Conservation (phyloP, 345 rosid genomes). For the Salix dunnii region DNA sequence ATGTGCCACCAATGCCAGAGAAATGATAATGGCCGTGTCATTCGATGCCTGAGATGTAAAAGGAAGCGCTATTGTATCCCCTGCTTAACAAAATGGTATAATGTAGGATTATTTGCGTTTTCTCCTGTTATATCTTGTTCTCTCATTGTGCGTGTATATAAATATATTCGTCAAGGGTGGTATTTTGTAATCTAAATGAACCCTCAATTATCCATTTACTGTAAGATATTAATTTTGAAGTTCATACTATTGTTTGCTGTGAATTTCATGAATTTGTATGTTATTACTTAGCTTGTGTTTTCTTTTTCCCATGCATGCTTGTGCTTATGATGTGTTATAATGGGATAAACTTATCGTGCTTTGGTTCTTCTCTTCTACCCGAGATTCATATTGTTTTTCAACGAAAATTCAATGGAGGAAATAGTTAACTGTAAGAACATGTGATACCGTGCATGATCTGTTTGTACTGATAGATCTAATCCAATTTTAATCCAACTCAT, state of each 20-base stretch:
- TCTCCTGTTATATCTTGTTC: background rate
- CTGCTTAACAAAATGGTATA: conserved; percentile 46
- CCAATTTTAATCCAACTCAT: no score
- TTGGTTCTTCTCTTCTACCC: conserved; percentile 49
- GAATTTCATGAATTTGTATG: no score
- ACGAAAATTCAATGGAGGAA: conserved; percentile 51
- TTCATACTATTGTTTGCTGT: no score
- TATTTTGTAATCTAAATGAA: no score
- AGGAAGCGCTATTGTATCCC: conserved; percentile 48
- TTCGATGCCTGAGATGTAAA: conserved; percentile 40
- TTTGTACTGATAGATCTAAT: no score
- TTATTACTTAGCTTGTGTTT: no score
- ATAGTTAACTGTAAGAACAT: conserved; percentile 22
- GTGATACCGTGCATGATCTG: no score
- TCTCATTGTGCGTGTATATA: background rate
- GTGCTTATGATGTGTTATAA: no score
- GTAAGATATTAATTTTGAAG: no score
- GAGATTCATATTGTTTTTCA: conserved; percentile 38
- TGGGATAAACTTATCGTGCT: background rate
- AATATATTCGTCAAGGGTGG: no score
- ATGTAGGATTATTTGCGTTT: background rate
- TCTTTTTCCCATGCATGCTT: no score
- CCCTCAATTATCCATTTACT: no score
- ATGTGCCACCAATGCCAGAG: conserved; percentile 73
- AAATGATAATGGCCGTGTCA: conserved; percentile 47